Base-by-base conservation (phyloP, 768 basidiomycete genomes). In the Psilocybe cubensis region DNA sequence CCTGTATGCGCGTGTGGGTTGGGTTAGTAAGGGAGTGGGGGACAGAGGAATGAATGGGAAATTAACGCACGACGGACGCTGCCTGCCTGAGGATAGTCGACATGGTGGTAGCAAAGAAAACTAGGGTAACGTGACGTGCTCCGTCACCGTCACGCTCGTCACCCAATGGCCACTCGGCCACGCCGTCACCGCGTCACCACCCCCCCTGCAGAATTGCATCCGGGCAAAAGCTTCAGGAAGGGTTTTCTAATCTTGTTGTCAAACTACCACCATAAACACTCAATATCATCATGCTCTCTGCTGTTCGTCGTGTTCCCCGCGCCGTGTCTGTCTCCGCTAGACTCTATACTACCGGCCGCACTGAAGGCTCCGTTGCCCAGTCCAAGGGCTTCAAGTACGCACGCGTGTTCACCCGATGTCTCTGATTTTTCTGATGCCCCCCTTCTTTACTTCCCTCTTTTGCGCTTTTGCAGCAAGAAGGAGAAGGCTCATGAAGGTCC, bases 11-110 rank as follows among this genome's bases (percentile, higher is more conserved):
- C 11, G 11, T n/a, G 35, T 3, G 7, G 35, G 35, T 38, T n/a
- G n/a, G 35, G 31, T 7, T 33, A 3, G 14, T 33, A 14, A 1
- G 31, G 31, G 9, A 14, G 31, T 14, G 31, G 31, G 31, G 14
- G 14, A 33, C 14, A 33, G 31, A 14, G 31, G 14, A 8, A n/a
- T n/a, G n/a, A 33, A 14, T 14, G 31, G 31, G 14, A 33, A 14
- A n/a, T 4, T 11, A 14, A 77, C 79, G 61, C 69, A 85, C 84
- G 66, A 76, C 75, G 66, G 62, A 66, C 47, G 77, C 76, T 65
- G 82, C 80, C 74, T 86, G 84, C 71, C 84, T 80, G 74, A 89
- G 76, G 76, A 89, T 74, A 53, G 81, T 76, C 62, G 85, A 87
- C 87, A 90, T 91, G 80, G 78, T 80, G 71, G 77, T 74, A 66